Base-by-base conservation (phyloP, 768 basidiomycete species). In the Boletus vermiculosoides region DNA sequence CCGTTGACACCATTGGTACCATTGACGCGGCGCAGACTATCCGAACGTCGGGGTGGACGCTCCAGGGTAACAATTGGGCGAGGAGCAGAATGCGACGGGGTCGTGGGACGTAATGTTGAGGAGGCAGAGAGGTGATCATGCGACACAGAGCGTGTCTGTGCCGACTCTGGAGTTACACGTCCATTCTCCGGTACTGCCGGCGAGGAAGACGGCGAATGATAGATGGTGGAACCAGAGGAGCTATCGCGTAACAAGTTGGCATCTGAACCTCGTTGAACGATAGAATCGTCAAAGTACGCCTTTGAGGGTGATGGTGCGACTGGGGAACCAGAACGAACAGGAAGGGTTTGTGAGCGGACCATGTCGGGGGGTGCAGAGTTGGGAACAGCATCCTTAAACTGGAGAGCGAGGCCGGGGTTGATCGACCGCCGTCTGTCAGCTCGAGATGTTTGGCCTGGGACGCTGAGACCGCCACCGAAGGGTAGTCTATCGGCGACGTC, bases 371-470 rank as follows among this genome's bases (percentile, higher is more conserved):
- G 60, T 11, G 60, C 54, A 30, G 62, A 56, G 49, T 60, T 61
- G 23, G 63, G 58, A 5, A 46, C 10, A 2, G 46, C 0, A 4
- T 61, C 55, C 15, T 61, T 61, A 36, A 57, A 54, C 22, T 69
- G 75, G 57, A 82, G 71, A 8, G 75, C 65, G 44, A 79, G 66
- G 5, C 68, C 77, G 1, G 85, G 84, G 54, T 83, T 84, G 58
- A 85, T 84, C 5, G 84, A 84, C 22, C 78, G 72, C 13, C 84
- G 73, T 45, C 76, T 79, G 25, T 79, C 80, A 0, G 75, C 71
- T 36, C 79, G 75, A 6, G 71, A 70, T 0, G 73, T 73, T 8
- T 58, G 58, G 18, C 58, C 54, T 42, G 77, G 61, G 49, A 74
- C 64, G 49, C 63, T 56, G 45, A 73, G 65, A 22, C 60, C 65